phyloP scores from a whole-genome alignment of 2,329 filamentous ascomycete species.

The Aspergillus sp. region DNA sequence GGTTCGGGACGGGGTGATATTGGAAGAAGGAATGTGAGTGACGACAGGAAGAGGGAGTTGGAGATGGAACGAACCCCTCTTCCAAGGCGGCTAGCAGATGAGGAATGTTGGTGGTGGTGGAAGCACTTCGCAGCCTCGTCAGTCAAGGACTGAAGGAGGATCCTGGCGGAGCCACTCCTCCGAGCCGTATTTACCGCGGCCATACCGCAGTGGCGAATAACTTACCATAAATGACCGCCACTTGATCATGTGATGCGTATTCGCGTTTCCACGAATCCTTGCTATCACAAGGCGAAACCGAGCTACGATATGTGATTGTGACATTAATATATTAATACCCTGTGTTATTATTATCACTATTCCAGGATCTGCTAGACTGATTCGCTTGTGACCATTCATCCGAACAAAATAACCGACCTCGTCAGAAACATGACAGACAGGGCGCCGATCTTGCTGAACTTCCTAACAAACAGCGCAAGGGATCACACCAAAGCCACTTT shows the following conservation, averaged over 20 bases:
- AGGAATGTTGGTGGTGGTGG: not conserved
- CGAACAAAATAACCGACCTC: not conserved
- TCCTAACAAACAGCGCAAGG: not conserved
- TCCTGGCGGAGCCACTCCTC: not conserved
- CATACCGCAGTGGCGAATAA: not conserved
- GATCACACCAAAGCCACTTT: not conserved
- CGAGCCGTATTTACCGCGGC: not conserved
- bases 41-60: constrained; percentile 12
- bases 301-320: not conserved
- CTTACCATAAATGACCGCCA: not conserved
- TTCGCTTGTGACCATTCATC: not conserved
- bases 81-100: constrained; percentile 6
- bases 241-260: not conserved
- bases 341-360: not conserved
- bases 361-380: not conserved
- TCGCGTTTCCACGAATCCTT: not conserved
- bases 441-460: not conserved
- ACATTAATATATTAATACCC: not conserved
- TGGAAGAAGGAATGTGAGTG: constrained; percentile 10
- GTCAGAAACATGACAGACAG: not conserved
- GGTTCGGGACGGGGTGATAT: not conserved
- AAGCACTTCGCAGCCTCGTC: constrained; percentile 1
- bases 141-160: not conserved
- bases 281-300: not conserved
- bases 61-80: not conserved